A percentile compares a stretch with the other conserved stretches of the same genome.
phyloP scores from a whole-genome alignment of 352 stramenopile species.

The Stramenopiles sp. region DNA sequence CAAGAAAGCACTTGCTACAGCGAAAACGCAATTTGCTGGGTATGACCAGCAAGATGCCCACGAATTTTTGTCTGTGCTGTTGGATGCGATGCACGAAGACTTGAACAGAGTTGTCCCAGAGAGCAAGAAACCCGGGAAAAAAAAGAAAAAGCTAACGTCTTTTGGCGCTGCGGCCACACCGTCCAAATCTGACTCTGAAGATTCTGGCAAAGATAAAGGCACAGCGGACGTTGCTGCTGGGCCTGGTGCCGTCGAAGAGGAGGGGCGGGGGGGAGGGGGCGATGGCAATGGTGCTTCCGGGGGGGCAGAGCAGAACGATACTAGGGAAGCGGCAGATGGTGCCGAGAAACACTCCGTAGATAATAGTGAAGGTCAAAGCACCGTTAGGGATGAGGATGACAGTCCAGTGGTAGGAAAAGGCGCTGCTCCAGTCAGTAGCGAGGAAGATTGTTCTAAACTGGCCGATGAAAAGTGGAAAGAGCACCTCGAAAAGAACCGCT shows the following conservation, averaged over 20 bases:
- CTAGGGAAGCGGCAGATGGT: no score
- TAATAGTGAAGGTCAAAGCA: background rate
- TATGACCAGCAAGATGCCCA: slow-evolving; percentile 69
- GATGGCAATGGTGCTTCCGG: no score
- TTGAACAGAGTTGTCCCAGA: slow-evolving; percentile 43
- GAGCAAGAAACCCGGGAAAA: slow-evolving; percentile 50
- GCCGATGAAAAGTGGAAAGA: slow-evolving; percentile 24
- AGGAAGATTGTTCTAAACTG: background rate
- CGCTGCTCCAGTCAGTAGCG: background rate
- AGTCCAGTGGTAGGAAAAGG: background rate
- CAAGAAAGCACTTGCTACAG: slow-evolving; percentile 24
- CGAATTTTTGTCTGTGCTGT: slow-evolving; percentile 40
- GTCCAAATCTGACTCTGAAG: no score
- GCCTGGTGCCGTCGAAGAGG: no score
- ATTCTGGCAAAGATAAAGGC: no score
- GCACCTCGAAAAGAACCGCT: slow-evolving; percentile 33
- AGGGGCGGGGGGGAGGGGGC: no score
- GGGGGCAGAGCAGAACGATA: no score
- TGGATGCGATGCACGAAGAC: slow-evolving; percentile 64
- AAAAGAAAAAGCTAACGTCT: no score
- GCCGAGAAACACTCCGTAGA: background rate
- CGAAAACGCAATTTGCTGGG: slow-evolving; percentile 37
- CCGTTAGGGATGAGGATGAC: background rate
- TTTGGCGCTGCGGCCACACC: no score
- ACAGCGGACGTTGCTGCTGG: no score